Base-by-base conservation (phyloP, 2,329 filamentous ascomycete species). In the Trichophyton verrucosum region DNA sequence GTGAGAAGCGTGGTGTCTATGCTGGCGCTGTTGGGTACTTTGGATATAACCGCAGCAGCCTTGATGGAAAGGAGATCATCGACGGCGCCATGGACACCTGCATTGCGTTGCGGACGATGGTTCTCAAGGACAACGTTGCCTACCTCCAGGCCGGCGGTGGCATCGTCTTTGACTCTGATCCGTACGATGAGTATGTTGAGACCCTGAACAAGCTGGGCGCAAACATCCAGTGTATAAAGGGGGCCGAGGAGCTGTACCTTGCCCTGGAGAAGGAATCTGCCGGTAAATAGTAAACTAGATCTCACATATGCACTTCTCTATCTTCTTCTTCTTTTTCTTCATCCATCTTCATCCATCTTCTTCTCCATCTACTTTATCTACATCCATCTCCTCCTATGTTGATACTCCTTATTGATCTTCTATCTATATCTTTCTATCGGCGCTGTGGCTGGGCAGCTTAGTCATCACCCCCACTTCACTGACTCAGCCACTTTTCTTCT, bases 21-120 rank as follows among this genome's bases (percentile, higher is more conserved):
- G 94, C 94, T 7, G 94, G 94, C 30, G 94, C 94, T 0, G 92
- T 96, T 0, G 94, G 94, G 1, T 99, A 96, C 77, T 99, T 96
- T 74, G 92, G 92, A 8, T 97, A 95, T 70, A 84, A 85, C 63
- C 83, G 82, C 59, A 82, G 92, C 53, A 83, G 86, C 57, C 75
- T 78, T 6, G 80, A 86, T 47, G 87, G 86, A 59, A 78, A 73
- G 22, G 72, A 75, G 58, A 78, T 83, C 61, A 78, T 80, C 9
- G 88, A 95, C 69, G 92, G 91, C 5, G 89, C 88, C 22, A 96
- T 96, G 91, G 91, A 96, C 68, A 95, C 89, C 7, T 87, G 85
- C 72, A 87, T 87, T 70, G 85, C 85, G 38, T 80, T 96, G 70
- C 82, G 94, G 51, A 99, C 94, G 4, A 99, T 99, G 94, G 75